These are phyloP conservation scores for Colletotrichum simmondsii DNA, from an alignment of 2,329 filamentous ascomycete genomes.

Conservation along the genomic window DNA sequence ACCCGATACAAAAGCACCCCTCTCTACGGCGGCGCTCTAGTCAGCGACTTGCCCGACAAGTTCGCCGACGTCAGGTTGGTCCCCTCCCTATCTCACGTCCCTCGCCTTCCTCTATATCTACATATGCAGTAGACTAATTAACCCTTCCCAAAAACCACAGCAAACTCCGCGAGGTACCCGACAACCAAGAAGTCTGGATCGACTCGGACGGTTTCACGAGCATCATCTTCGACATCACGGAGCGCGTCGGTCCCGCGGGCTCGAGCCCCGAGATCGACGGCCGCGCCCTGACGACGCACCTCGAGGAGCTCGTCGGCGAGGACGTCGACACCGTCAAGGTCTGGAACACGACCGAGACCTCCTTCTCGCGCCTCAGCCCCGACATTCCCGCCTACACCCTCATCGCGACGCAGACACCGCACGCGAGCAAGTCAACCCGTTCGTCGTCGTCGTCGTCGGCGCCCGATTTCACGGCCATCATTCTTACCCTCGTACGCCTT, in stretches of 20 bases:
- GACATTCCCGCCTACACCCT: constrained; percentile 74
- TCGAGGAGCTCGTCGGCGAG: constrained; percentile 75
- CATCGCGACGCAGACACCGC: constrained; percentile 70
- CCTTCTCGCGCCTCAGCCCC: constrained; percentile 64
- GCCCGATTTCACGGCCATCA: constrained; percentile 77
- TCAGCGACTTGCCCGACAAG: constrained; percentile 72
- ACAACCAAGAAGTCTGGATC: constrained; percentile 94
- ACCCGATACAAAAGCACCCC: constrained; percentile 66
- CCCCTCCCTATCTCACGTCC: not conserved
- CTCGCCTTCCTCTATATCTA: not conserved
- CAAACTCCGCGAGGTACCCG: constrained; percentile 79
- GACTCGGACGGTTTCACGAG: constrained; percentile 85
- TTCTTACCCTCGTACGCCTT: constrained; percentile 81
- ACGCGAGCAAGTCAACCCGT: constrained; percentile 34
- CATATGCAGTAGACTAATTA: no score
- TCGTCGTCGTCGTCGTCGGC: constrained; percentile 48
- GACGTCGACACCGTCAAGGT: constrained; percentile 73
- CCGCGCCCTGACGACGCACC: constrained; percentile 74
- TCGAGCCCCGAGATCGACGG: constrained; percentile 72
- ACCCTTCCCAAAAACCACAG: constrained; percentile 49
- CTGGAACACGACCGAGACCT: constrained; percentile 71
- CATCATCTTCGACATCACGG: constrained; percentile 90
- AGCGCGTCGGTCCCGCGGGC: constrained; percentile 74
- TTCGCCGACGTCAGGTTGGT: constrained; percentile 80
- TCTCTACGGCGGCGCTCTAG: constrained; percentile 80